Base-by-base conservation (phyloP, 225 moss, liverwort and hornwort genomes). In the Climacium dendroides region DNA sequence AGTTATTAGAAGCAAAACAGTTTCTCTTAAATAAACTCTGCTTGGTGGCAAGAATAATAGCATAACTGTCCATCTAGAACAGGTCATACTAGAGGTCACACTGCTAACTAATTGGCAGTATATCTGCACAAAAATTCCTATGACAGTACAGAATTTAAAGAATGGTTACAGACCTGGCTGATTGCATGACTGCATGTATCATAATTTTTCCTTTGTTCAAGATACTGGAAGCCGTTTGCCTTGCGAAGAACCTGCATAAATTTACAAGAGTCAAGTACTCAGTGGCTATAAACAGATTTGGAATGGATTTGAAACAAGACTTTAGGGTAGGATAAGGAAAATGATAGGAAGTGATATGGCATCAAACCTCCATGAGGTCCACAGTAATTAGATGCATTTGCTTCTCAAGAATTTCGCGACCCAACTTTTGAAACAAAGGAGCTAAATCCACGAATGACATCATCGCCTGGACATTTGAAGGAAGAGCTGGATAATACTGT, bases 391-490 rank as follows among this genome's bases (percentile, higher is more conserved):
- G 67, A 73, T 91, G 91, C 83, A 96, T 86, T 89, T 96, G 94
- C 83, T 89, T 89, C 75, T 98, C 91, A 82, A 98, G 91, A 78
- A 96, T 93, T 75, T 98, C 93, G 83, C 89, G 89, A 83, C 96
- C 98, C 90, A 94, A 86, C 57, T 88, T 90, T 87, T 95, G 96
- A 89, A 98, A 98, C 63, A 98, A 64, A 90, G 96, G 98, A 85
- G 90, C 92, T 82, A 98, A 92, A 88, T 98, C 96, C 85, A 95
- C 90, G 81, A 98, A 96, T 55, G 96, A 87, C 86, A 98, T 91
- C 41, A 94, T 82, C 85, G 90, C 62, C 92, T 94, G 94, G 84
- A 98, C 95, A 70, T 90, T 93, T 65, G 92, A 73, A 85, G 96
- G 96, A 85, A 96, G 91, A 74, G 90, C 92, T 70, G 90, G 87